Percentiles rank a stretch among this genome's conserved stretches.
Evolutionary conservation across 345 rosid species (phyloP).

Genomic region (Brassica cretica): DNA sequence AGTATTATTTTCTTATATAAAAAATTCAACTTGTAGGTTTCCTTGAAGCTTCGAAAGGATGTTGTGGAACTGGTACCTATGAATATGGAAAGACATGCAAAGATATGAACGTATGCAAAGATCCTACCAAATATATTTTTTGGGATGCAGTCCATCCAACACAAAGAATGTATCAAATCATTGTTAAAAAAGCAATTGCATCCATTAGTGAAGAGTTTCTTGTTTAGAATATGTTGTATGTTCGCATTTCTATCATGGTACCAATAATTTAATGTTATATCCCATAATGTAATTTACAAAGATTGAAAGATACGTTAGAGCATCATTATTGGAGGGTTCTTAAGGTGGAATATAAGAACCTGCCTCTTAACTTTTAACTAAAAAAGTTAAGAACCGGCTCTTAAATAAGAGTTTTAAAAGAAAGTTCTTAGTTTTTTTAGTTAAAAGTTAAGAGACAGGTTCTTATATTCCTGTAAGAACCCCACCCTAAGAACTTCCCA

Average conservation of each 20-base stretch:
- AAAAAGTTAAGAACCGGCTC: no score
- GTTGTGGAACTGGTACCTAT: constrained; percentile 73
- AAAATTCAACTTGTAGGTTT: constrained; percentile 47
- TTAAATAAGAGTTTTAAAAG: no score
- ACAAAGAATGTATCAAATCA: constrained; percentile 65
- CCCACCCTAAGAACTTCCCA: no score
- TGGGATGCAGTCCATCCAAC: constrained; percentile 95
- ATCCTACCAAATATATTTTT: constrained; percentile 61
- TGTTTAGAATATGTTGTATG: constrained; percentile 12
- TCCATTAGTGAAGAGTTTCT: constrained; percentile 41
- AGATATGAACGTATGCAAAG: constrained; percentile 59
- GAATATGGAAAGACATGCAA: constrained; percentile 75
- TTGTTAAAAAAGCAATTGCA: constrained; percentile 51
- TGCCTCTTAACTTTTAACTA: no score
- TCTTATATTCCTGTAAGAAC: no score
- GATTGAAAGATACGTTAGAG: not conserved
- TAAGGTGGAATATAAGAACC: no score
- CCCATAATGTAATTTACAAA: not conserved
- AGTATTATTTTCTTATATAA: not conserved
- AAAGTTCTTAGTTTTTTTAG: no score
- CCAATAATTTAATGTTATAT: not conserved
- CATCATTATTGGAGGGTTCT: no score
- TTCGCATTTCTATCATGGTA: not conserved
- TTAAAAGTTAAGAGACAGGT: no score
- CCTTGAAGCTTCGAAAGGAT: constrained; percentile 56